Base-by-base conservation (phyloP, 176 grass and related monocot species). In the Aegilops sharonensis region DNA sequence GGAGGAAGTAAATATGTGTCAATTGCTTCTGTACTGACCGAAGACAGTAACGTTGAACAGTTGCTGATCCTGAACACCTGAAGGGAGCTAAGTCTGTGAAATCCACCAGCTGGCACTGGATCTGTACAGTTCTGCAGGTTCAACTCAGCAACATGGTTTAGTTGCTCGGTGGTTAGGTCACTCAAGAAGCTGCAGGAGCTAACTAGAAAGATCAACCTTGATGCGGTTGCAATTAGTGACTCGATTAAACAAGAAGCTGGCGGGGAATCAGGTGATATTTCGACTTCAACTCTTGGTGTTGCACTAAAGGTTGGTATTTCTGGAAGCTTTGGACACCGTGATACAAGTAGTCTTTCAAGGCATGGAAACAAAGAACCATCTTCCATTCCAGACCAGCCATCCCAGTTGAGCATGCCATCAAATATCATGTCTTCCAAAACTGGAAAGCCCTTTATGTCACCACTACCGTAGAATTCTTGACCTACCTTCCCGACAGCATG, bases 281-380 rank as follows among this genome's bases (percentile, higher is more conserved):
- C 45, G 40, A 91, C 54, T 85, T 91, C 90, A 81, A 91, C 70
- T 91, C 71, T 91, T 85, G 82, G 90, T 48, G 6, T 88, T 79
- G 85, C 11, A 69, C 52, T 69, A 3, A 88, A 82, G 30, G 63
- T 30, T 43, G 90, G 86, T 57, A 83, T 30, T 70, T 84, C 36
- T 77, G 3, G 18, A 78, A 94, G 64, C 40, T 78, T 76, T 25
- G 82, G 92, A 43, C 92, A 94, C 60, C 62, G 80, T n/a, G 40
- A 62, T 64, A 94, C 84, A n/a, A 31, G 11, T 4, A 94, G 84
- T 21, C 84, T 91, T 67, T 64, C 18, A 17, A 94, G 87, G 64
- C 43, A 59, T 27, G 89, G 89, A 76, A 94, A 67, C 63, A 84
- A 42, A 68, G 39, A 57, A 62, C 42, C 57, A 75, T 83, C 39